These are phyloP conservation scores for Thuja plicata DNA, from an alignment of 83 land plant species.

Conservation along the genomic window DNA sequence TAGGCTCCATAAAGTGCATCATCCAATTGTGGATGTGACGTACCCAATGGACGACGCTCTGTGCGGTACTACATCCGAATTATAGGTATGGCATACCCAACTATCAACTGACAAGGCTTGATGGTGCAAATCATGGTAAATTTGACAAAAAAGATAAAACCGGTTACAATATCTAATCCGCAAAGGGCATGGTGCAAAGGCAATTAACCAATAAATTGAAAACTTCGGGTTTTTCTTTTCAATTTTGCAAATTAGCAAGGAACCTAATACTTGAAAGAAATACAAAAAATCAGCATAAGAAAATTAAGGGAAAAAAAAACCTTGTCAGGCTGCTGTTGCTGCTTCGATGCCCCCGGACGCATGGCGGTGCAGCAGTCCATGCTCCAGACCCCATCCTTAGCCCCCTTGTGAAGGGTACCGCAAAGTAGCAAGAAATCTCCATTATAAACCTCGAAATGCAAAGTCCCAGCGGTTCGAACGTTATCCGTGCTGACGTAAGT, in stretches of 20 bases:
- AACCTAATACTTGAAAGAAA: neutral
- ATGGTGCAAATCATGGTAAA: too few relatives aligned
- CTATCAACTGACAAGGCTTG: too few relatives aligned
- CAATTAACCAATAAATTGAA: too few relatives aligned
- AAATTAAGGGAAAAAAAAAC: neutral
- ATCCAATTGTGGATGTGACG: too few relatives aligned
- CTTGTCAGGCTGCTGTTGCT: neutral
- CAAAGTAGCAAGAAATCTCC: constrained; percentile 44
- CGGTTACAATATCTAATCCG: too few relatives aligned
- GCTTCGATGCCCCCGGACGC: constrained; percentile 11
- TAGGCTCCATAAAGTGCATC: too few relatives aligned
- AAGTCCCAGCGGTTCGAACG: constrained; percentile 37
- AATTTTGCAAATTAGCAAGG: neutral
- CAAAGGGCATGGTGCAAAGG: too few relatives aligned
- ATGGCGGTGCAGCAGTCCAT: constrained; percentile 55
- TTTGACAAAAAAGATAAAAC: too few relatives aligned
- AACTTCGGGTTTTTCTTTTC: too few relatives aligned
- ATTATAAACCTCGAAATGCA: constrained; percentile 62
- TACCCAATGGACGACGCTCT: too few relatives aligned
- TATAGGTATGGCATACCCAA: too few relatives aligned
- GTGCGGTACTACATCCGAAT: too few relatives aligned
- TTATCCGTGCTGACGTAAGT: constrained; percentile 71
- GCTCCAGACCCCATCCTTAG: constrained; percentile 45
- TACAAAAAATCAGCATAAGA: neutral
- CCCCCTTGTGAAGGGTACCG: constrained; percentile 35